Evolutionary conservation across 768 basidiomycete species (phyloP), one percentile per base, ranked within the genome.

Genomic region (Boletus vermiculosoides): DNA sequence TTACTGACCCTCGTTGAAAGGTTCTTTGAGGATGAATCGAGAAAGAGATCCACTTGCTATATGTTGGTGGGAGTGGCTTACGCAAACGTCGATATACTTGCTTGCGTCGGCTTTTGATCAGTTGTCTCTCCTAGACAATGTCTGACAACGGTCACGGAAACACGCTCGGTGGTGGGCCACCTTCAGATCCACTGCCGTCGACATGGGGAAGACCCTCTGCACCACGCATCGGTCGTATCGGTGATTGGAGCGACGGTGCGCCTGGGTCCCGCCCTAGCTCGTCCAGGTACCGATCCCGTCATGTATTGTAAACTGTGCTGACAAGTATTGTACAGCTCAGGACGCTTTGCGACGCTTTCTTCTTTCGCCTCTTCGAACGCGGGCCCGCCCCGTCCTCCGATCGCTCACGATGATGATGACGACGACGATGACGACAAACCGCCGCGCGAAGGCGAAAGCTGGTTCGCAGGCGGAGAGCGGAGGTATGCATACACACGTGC

Each of bases 401-500:
- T 60, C 33, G 41, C 63, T n/a, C 64, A 28, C 28, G 31, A 31
- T 31, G 30, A 31, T 2, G 30, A 33, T 3, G 73, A 75, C 12
- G 80, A 81, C 15, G 83, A 81, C 15, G 83, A 83, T 30, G 84
- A 84, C 1, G 80, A 78, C 12, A 77, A 77, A 4, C 47, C 55
- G 6, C 59, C 56, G 1, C 45, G 45, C 36, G 79, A 80, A 18
- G 75, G 78, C 2, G 84, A 91, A 64, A 86, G 79, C 62, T 91
- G 87, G 81, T 98, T 92, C 72, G 88, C 96, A 4, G 96, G 96
- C n/a, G 96, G 96, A 0, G 96, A 96, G 70, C 78, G 92, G 67
- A 94, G 93, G 94, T 91, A 34, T 33, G 69, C 50, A 25, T 20
- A 39, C 20, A 39, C 20, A 49, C 4, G 45, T n/a, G 3, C 15